Evolutionary conservation across 495 filamentous ascomycete species (phyloP), one percentile per base, ranked within the genome.

Genomic region (Neurospora pannonica): DNA sequence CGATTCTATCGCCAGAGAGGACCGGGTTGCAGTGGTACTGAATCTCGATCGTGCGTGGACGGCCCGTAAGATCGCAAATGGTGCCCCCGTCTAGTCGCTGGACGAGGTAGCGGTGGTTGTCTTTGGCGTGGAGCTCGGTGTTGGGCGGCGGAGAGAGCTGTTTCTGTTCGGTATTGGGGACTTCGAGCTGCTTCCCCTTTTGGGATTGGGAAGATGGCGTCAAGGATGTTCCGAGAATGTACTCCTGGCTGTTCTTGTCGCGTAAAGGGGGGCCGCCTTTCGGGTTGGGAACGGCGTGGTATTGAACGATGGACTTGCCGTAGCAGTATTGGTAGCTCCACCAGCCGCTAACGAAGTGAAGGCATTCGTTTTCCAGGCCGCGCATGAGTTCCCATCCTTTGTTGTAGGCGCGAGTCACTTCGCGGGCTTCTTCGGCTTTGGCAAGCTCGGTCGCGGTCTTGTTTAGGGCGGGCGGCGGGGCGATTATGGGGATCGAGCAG

Each of bases 291-390:
- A 94, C 84, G 71, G 92, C 93, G 83, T 98, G 96, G 82, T 97
- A 99, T 80, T 99, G 96, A 75, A 92, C 92, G 39, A 99, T 90
- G 72, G 93, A 89, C 60, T 89, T 86, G 78, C 92, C 92, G 84
- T 98, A 97, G 85, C 96, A 99, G 84, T 97, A 98, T 39, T 89
- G 91, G 81, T 99, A 99, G 72, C 91, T 94, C 96, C 96, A 99
- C 96, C 96, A 99, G 4, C 95, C 96, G 1, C 89, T 92, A 67
- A 94, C 87, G 82, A 92, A 97, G 83, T 97, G 97, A 75, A 99
- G 88, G 84, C 96, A 99, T 48, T 89, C 86, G 10, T 92, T 94
- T 43, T 98, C 89, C 81, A 99, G 91, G 38, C 91, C 94, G 77
- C 90, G 87, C 43, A 99, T 88, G n/a, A 98, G 87, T 79, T 98